These are phyloP conservation scores for Vigna nakashimae DNA, from an alignment of 306 rosid genomes.

Conservation along the genomic window DNA sequence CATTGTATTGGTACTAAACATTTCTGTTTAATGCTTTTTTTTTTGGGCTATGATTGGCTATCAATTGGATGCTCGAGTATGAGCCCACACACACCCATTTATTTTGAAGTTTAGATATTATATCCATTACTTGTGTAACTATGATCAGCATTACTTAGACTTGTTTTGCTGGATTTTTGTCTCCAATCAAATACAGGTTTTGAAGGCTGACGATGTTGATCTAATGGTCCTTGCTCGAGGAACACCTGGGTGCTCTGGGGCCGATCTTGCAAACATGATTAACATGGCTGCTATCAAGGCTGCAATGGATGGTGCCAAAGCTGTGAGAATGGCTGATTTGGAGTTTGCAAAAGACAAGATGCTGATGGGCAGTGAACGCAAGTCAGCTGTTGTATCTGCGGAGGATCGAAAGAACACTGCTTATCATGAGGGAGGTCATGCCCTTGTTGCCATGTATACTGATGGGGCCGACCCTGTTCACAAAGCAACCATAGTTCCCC, in stretches of 20 bases:
- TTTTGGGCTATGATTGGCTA: conserved; percentile 11
- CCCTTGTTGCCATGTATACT: conserved; percentile 85
- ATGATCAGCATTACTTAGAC: not conserved
- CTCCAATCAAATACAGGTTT: conserved; percentile 54
- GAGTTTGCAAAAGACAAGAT: conserved; percentile 86
- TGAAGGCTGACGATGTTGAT: conserved; percentile 86
- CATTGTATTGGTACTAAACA: not conserved
- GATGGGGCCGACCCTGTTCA: conserved; percentile 87
- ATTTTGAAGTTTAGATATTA: not conserved
- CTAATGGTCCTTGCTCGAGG: conserved; percentile 78
- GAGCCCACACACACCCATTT: not conserved
- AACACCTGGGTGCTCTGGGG: conserved; percentile 91
- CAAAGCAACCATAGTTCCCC: conserved; percentile 91
- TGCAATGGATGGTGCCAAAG: conserved; percentile 93
- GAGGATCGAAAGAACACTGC: conserved; percentile 77
- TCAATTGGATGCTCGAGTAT: not conserved
- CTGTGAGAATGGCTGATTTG: conserved; percentile 81
- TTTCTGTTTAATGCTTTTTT: not conserved
- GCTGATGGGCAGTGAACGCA: conserved; percentile 90
- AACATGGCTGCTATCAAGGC: conserved; percentile 87
- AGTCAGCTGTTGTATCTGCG: conserved; percentile 77
- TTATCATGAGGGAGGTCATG: conserved; percentile 90
- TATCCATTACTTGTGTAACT: not conserved
- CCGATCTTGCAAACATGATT: conserved; percentile 86
- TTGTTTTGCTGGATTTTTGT: conserved; percentile 5